These are phyloP conservation scores for Mortierella sp. DNA, from an alignment of 371 early-diverging fungal genomes.

Conservation along the genomic window DNA sequence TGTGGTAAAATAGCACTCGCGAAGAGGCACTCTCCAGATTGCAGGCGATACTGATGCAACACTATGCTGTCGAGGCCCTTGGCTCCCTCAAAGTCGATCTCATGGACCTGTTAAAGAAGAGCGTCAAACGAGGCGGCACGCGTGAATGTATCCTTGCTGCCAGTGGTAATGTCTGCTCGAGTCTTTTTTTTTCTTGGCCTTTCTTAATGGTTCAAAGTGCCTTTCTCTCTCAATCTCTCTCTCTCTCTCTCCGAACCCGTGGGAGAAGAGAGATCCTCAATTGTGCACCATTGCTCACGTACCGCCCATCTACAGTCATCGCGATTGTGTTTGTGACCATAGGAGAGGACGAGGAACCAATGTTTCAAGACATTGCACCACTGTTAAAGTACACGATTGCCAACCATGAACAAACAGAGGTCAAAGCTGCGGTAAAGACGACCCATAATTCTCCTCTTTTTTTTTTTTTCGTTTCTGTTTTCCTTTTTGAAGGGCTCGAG, in stretches of 20 bases:
- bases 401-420: constrained; percentile 48
- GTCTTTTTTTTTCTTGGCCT: too few relatives aligned
- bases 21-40: constrained; percentile 54
- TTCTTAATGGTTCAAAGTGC: too few relatives aligned
- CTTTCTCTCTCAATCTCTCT: background rate
- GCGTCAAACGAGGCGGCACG: constrained; percentile 57
- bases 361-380: constrained; percentile 57
- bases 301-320: constrained; percentile 41
- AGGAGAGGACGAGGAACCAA: constrained; percentile 64
- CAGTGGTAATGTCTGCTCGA: constrained; percentile 42
- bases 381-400: constrained; percentile 54
- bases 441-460: too few relatives aligned
- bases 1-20: constrained; percentile 35
- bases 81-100: constrained; percentile 45
- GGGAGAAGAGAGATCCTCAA: background rate
- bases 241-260: background rate
- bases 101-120: constrained; percentile 63
- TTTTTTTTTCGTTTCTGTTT: too few relatives aligned
- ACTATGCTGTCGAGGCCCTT: constrained; percentile 55
- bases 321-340: constrained; percentile 69
- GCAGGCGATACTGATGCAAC: constrained; percentile 53
- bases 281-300: background rate
- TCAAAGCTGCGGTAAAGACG: constrained; percentile 45
- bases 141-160: constrained; percentile 67
- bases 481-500: too few relatives aligned